Percentiles rank a stretch among this genome's conserved stretches.
phyloP scores from a whole-genome alignment of 2,329 filamentous ascomycete genomes.

The Myriosclerotinia curreyana region DNA sequence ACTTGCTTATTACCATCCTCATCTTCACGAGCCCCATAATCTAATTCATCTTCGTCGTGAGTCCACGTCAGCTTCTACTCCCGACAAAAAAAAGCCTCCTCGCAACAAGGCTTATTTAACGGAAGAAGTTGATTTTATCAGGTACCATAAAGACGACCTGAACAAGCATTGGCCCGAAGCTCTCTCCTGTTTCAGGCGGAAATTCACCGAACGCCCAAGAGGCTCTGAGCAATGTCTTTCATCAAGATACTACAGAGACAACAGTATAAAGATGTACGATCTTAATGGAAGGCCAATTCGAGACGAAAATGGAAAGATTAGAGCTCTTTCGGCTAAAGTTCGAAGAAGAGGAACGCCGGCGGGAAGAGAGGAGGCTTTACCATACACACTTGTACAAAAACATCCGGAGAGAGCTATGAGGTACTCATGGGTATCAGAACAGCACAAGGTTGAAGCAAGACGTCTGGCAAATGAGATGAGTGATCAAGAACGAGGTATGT shows the following conservation, averaged over 20 bases:
- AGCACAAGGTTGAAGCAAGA: slow-evolving; percentile 20
- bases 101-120: slow-evolving; percentile 26
- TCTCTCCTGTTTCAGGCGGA: slow-evolving; percentile 5
- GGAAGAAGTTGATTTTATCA: slow-evolving; percentile 26
- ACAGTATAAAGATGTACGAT: slow-evolving; percentile 18
- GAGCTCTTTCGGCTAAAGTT: slow-evolving; percentile 21
- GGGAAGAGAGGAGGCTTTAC: slow-evolving; percentile 20
- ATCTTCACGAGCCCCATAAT: neutral
- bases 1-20: neutral
- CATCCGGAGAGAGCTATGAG: slow-evolving; percentile 21
- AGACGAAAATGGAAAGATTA: slow-evolving; percentile 22
- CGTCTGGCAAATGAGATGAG: slow-evolving; percentile 8
- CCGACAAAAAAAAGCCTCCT: slow-evolving; percentile 12
- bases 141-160: slow-evolving; percentile 25
- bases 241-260: slow-evolving; percentile 24
- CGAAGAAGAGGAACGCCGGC: slow-evolving; percentile 19
- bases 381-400: slow-evolving; percentile 23
- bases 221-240: slow-evolving; percentile 23
- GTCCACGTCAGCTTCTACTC: neutral
- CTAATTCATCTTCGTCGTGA: neutral
- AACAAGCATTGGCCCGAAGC: slow-evolving; percentile 19
- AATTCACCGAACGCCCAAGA: slow-evolving; percentile 6
- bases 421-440: slow-evolving; percentile 23
- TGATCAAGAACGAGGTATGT: slow-evolving; percentile 13
- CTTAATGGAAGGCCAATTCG: slow-evolving; percentile 3